Conservation (phyloP, 2,329 filamentous ascomycete species). For the Clonostachys solani region DNA sequence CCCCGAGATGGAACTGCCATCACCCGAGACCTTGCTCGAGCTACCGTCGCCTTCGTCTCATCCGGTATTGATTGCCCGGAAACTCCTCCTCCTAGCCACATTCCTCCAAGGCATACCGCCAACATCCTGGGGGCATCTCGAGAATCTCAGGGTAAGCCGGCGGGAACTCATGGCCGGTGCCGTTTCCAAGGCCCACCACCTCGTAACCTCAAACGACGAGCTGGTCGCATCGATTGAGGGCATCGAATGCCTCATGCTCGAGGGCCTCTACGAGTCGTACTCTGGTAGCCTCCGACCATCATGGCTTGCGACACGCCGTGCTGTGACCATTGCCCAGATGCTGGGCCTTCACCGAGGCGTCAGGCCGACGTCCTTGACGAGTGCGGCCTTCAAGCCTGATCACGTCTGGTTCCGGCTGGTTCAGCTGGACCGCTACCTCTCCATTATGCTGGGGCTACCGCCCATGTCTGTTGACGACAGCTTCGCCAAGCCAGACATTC, state of each 20-base stretch:
- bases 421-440: slow-evolving; percentile 43
- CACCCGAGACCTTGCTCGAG: no score
- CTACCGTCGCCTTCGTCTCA: slow-evolving; percentile 34
- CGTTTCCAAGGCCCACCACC: slow-evolving; percentile 20
- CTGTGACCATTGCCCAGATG: slow-evolving; percentile 44
- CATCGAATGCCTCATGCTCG: slow-evolving; percentile 44
- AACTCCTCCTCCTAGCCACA: slow-evolving; percentile 38
- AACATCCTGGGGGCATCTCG: slow-evolving; percentile 14
- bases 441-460: slow-evolving; percentile 45
- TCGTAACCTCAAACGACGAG: slow-evolving; percentile 46
- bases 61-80: slow-evolving; percentile 40
- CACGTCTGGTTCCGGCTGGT: slow-evolving; percentile 45
- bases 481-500: slow-evolving; percentile 21
- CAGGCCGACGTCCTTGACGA: slow-evolving; percentile 16
- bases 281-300: slow-evolving; percentile 48
- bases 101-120: slow-evolving; percentile 41
- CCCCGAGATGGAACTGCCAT: no score
- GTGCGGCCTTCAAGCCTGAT: slow-evolving; percentile 16
- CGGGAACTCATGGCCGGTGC: slow-evolving; percentile 9
- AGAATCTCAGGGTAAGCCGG: background rate
- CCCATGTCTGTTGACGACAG: slow-evolving; percentile 33
- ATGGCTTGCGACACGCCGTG: slow-evolving; percentile 47
- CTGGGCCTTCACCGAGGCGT: slow-evolving; percentile 41
- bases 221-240: slow-evolving; percentile 47
- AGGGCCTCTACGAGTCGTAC: slow-evolving; percentile 45